Conservation (phyloP, 148 eudicot species). For the Camellia granthamiana region DNA sequence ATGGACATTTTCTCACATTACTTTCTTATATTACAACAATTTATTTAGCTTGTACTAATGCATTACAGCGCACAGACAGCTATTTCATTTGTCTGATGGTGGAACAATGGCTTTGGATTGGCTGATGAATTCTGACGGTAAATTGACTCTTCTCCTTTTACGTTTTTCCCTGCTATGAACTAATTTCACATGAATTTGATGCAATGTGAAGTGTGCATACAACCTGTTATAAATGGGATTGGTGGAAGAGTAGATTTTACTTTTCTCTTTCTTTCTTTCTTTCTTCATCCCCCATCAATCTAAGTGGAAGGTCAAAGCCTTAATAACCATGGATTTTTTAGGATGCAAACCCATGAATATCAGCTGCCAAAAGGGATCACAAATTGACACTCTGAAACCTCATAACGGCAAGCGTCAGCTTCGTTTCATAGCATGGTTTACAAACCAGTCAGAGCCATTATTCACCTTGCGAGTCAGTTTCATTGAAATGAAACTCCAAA, state of each 20-base stretch:
- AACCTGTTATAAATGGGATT: background rate
- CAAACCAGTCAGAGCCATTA: background rate
- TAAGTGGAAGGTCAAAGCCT: background rate
- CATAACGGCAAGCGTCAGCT: background rate
- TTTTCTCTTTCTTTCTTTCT: background rate
- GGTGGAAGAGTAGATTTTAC: background rate
- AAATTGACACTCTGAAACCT: background rate
- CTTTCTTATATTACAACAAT: background rate
- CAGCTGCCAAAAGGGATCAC: background rate
- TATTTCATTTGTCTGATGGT: slow-evolving; percentile 70
- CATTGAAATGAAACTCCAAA: background rate
- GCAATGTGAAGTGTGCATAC: background rate
- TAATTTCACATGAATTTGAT: background rate
- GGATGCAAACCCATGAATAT: background rate
- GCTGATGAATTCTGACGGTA: slow-evolving; percentile 70
- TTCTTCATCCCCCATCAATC: background rate
- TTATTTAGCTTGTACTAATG: background rate
- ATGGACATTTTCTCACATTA: background rate
- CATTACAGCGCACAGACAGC: slow-evolving; percentile 44
- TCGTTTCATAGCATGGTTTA: no score
- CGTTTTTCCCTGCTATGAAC: background rate
- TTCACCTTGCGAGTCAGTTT: background rate
- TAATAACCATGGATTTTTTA: background rate
- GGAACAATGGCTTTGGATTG: slow-evolving; percentile 97
- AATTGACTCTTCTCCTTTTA: slow-evolving; percentile 4